These are phyloP conservation scores for Raphanus sativus DNA, from an alignment of 345 rosid species.

Conservation along the genomic window DNA sequence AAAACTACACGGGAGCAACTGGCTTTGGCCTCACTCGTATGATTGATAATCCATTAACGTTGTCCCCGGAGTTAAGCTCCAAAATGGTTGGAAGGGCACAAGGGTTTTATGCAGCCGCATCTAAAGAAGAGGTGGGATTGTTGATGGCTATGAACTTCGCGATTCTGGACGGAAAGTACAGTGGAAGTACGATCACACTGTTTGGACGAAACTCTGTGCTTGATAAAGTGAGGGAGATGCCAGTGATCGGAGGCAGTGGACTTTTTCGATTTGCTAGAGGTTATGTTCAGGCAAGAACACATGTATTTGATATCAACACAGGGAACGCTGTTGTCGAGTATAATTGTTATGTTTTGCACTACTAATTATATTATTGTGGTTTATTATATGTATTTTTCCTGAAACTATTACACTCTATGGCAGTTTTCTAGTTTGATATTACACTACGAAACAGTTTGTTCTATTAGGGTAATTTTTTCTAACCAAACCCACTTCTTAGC, in stretches of 20 bases:
- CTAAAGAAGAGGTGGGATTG: conserved; percentile 52
- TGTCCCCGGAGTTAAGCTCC: conserved; percentile 52
- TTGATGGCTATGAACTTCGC: conserved; percentile 70
- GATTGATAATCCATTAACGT: conserved; percentile 68
- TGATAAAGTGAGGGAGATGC: conserved; percentile 64
- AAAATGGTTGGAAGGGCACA: conserved; percentile 72
- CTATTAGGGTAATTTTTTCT: too few relatives aligned
- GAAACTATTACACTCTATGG: too few relatives aligned
- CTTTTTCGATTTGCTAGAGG: conserved; percentile 73
- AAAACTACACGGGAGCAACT: conserved; percentile 22
- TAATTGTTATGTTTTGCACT: conserved; percentile 52
- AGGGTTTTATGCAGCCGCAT: conserved; percentile 57
- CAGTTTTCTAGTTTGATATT: too few relatives aligned
- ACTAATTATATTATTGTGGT: conserved; percentile 25
- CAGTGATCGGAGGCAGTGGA: conserved; percentile 74
- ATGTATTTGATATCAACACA: conserved; percentile 36
- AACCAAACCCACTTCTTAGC: too few relatives aligned
- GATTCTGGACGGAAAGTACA: conserved; percentile 59
- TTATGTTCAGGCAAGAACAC: conserved; percentile 59
- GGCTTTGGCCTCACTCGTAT: conserved; percentile 51
- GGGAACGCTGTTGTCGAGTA: conserved; percentile 54
- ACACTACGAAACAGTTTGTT: too few relatives aligned
- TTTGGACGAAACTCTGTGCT: conserved; percentile 59
- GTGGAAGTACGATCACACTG: conserved; percentile 64
- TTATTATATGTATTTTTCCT: not conserved